Conservation (phyloP, 1,284 basidiomycete genomes). For the Malassezia vespertilionis region DNA sequence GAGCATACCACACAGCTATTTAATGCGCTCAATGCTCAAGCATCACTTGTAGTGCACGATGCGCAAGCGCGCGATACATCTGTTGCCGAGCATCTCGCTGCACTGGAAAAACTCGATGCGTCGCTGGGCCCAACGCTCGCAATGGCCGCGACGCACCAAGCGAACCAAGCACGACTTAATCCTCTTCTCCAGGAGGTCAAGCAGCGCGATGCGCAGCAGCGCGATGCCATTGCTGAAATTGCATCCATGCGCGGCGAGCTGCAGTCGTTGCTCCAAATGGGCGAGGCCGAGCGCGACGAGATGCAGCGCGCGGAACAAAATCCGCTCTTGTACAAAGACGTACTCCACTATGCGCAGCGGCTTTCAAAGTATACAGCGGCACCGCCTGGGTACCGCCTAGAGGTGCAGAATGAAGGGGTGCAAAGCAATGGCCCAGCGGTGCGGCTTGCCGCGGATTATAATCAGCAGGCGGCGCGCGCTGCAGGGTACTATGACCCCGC, state of each 20-base stretch:
- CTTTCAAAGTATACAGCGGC: slow-evolving; percentile 29
- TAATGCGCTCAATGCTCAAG: not conserved
- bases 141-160: slow-evolving; percentile 21
- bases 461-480: slow-evolving; percentile 25
- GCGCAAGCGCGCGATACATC: not conserved
- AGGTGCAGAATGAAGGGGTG: not conserved
- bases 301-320: slow-evolving; percentile 22
- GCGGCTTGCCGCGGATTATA: slow-evolving; percentile 25
- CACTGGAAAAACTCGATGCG: slow-evolving; percentile 17
- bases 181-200: slow-evolving; percentile 16
- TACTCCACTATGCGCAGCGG: slow-evolving; percentile 29
- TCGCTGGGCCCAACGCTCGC: slow-evolving; percentile 17
- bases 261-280: slow-evolving; percentile 19
- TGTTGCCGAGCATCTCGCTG: slow-evolving; percentile 4
- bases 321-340: slow-evolving; percentile 17
- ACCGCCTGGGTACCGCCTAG: slow-evolving; percentile 27
- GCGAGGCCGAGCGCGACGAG: slow-evolving; percentile 17
- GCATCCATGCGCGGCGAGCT: slow-evolving; percentile 22
- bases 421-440: not conserved
- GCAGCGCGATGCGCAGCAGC: slow-evolving; percentile 19
- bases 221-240: slow-evolving; percentile 21
- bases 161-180: slow-evolving; percentile 22
- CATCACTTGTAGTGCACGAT: not conserved
- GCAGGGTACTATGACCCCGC: slow-evolving; percentile 34
- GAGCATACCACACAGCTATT: not conserved